Percentiles rank a stretch among this genome's conserved stretches.
Evolutionary conservation across 2,329 filamentous ascomycete genomes (phyloP).

Genomic region (Ophidiomyces ophidiicola): DNA sequence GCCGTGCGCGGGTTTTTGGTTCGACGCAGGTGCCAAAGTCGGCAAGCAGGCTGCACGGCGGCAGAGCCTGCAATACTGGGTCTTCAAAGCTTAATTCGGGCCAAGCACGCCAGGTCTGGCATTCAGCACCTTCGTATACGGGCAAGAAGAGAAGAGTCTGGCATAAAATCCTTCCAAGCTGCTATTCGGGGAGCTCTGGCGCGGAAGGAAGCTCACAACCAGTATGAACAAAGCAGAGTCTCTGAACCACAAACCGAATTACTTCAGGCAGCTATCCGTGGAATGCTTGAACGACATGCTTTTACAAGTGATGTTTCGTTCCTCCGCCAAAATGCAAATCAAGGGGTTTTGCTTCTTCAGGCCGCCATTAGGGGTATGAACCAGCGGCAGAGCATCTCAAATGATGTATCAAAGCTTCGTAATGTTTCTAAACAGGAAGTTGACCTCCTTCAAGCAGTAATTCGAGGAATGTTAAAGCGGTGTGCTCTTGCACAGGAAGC

Average conservation of each 20-base stretch:
- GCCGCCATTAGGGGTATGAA: conserved; percentile 41
- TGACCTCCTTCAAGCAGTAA: conserved; percentile 41
- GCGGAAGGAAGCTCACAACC: conserved; percentile 32
- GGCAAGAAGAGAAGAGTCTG: conserved; percentile 31
- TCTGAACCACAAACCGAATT: conserved; percentile 50
- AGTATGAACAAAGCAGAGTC: conserved; percentile 50
- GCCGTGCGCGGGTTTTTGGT: conserved; percentile 63
- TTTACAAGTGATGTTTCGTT: too few relatives aligned
- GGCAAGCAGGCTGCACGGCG: conserved; percentile 60
- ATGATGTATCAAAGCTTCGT: conserved; percentile 47
- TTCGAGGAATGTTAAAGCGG: conserved; percentile 38
- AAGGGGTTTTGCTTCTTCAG: conserved; percentile 41
- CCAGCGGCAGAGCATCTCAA: conserved; percentile 29
- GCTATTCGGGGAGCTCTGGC: conserved; percentile 41
- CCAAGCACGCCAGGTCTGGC: conserved; percentile 33
- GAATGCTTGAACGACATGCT: conserved; percentile 14
- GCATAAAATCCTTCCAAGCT: conserved; percentile 42
- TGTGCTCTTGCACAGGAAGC: conserved; percentile 12
- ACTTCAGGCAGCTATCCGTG: conserved; percentile 49
- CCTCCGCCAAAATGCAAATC: too few relatives aligned
- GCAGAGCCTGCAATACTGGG: conserved; percentile 61
- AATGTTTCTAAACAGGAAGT: conserved; percentile 53
- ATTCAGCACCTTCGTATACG: conserved; percentile 32
- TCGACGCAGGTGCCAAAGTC: conserved; percentile 49
- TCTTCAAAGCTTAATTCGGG: conserved; percentile 70